phyloP scores from a whole-genome alignment of 1,284 basidiomycete species.

The Cerrena zonata region DNA sequence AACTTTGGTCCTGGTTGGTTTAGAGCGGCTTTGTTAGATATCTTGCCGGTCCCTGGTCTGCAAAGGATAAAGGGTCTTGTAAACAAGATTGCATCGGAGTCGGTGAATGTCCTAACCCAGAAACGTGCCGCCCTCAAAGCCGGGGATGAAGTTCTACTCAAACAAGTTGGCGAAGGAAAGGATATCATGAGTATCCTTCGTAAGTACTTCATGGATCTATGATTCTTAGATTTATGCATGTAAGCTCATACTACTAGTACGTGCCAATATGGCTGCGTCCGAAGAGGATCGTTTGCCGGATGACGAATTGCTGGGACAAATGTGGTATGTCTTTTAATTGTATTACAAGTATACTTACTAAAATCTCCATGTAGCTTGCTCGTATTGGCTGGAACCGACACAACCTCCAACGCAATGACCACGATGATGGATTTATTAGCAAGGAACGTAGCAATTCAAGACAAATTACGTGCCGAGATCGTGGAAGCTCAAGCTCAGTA shows the following conservation, averaged over 20 bases:
- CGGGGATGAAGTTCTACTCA: constrained; percentile 14
- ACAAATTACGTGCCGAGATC: constrained; percentile 18
- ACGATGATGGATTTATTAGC: constrained; percentile 15
- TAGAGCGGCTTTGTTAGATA: neutral
- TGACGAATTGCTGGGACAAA: constrained; percentile 9
- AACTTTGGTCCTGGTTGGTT: constrained; percentile 7
- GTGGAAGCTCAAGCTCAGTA: constrained; percentile 6
- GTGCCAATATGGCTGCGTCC: constrained; percentile 4
- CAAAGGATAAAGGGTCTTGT: neutral
- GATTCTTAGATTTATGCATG: neutral
- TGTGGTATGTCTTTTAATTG: constrained; percentile 10
- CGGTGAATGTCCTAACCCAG: constrained; percentile 13
- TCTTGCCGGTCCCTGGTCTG: neutral
- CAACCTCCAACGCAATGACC: constrained; percentile 17
- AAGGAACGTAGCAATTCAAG: constrained; percentile 17
- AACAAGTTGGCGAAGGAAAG: constrained; percentile 17
- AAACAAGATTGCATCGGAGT: constrained; percentile 13
- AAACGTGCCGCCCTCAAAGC: constrained; percentile 16
- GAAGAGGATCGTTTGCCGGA: constrained; percentile 7
- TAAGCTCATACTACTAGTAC: constrained; percentile 2
- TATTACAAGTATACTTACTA: neutral
- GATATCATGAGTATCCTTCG: constrained; percentile 23
- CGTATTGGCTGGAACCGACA: constrained; percentile 17
- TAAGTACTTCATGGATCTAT: constrained; percentile 4
- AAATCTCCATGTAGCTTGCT: constrained; percentile 5